Percentiles rank a stretch among this genome's conserved stretches.
These are phyloP conservation scores for Neurospora cerealis DNA, from an alignment of 495 filamentous ascomycete genomes.

Conservation along the genomic window DNA sequence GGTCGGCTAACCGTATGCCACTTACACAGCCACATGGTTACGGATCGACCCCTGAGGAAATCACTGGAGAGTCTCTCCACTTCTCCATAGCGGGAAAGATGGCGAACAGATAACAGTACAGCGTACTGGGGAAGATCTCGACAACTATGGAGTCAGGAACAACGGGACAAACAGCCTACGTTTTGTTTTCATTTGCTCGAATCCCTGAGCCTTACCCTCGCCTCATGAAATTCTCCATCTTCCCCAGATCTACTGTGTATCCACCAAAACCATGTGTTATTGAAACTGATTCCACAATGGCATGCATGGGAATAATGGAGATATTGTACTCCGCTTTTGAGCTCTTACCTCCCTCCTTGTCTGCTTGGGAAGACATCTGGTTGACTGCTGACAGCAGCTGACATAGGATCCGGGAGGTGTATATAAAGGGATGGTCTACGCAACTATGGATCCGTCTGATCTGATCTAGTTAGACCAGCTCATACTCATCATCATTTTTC, in stretches of 20 bases:
- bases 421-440: not conserved
- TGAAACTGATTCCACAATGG: not conserved
- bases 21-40: not conserved
- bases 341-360: not conserved
- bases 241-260: not conserved
- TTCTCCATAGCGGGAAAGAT: not conserved
- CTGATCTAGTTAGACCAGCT: not conserved
- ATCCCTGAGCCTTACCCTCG: not conserved
- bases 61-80: not conserved
- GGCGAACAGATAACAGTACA: not conserved
- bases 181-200: not conserved
- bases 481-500: not conserved
- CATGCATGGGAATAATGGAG: not conserved
- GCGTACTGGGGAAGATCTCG: not conserved
- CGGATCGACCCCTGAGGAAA: not conserved
- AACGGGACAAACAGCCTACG: not conserved
- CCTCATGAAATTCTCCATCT: not conserved
- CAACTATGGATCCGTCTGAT: not conserved
- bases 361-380: not conserved
- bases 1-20: not conserved
- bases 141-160: not conserved
- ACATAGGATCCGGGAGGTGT: not conserved
- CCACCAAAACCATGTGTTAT: not conserved
- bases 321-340: not conserved
- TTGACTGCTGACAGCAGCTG: not conserved